phyloP scores from a whole-genome alignment of 177 flowering plant genomes.

The Vitis hybrid region DNA sequence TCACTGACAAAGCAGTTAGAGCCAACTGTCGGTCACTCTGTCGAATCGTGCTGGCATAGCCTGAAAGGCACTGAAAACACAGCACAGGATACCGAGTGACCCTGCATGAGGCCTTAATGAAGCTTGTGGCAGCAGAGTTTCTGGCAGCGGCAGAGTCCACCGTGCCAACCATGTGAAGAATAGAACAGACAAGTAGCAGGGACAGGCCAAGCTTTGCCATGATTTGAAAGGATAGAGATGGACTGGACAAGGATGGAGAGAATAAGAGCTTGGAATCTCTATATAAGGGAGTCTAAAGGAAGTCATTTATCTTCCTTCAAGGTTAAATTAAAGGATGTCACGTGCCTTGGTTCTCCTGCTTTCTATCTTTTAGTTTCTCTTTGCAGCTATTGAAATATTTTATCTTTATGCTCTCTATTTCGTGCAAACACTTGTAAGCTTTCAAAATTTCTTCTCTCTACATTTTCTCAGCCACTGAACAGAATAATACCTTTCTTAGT shows the following conservation, averaged over 20 bases:
- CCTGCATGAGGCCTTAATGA: conserved; percentile 44
- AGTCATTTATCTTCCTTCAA: background rate
- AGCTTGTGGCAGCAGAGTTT: conserved; percentile 19
- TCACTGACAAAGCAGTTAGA: conserved; percentile 42
- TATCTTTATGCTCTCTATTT: background rate
- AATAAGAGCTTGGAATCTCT: background rate
- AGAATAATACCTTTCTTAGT: too few species aligned
- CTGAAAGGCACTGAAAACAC: conserved; percentile 43
- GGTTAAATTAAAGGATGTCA: background rate
- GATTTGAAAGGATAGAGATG: background rate
- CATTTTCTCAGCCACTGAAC: background rate
- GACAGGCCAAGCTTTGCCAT: conserved; percentile 23
- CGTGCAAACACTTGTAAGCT: background rate
- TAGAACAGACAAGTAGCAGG: conserved; percentile 16
- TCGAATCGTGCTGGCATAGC: conserved; percentile 29
- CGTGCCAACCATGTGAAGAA: conserved; percentile 5
- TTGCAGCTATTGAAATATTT: background rate
- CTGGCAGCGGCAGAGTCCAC: conserved; percentile 9
- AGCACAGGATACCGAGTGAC: conserved; percentile 42
- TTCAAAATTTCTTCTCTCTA: background rate
- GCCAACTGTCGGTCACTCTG: conserved; percentile 38
- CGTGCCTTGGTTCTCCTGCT: background rate
- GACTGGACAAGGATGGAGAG: background rate
- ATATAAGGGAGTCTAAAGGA: background rate
- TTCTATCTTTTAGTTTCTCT: background rate